Evolutionary conservation across 805 yeast genomes (phyloP).

Genomic region (Maudiozyma turicensis): DNA sequence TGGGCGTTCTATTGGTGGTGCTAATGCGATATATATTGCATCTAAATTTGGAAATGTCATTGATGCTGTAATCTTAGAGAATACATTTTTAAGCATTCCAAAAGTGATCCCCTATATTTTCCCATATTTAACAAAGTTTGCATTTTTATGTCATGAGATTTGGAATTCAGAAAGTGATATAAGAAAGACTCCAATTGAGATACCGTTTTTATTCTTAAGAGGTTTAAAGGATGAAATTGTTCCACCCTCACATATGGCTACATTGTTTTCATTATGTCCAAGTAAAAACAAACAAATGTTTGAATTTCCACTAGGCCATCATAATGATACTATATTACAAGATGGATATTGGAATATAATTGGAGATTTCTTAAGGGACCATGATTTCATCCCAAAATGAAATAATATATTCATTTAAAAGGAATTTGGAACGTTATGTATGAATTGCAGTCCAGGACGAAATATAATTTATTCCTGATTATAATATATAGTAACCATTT

Average conservation of each 20-base stretch:
- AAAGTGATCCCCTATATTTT: conserved; percentile 66
- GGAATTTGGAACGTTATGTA: background rate
- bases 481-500: background rate
- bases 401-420: conserved; percentile 44
- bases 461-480: background rate
- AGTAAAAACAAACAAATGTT: conserved; percentile 43
- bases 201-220: conserved; percentile 63
- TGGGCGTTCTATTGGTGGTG: conserved; percentile 93
- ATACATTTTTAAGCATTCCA: conserved; percentile 70
- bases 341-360: conserved; percentile 70
- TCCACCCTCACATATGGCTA: conserved; percentile 75
- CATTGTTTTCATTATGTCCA: conserved; percentile 43
- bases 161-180: conserved; percentile 75
- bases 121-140: conserved; percentile 50
- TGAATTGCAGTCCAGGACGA: background rate
- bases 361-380: conserved; percentile 41
- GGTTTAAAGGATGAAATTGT: conserved; percentile 82
- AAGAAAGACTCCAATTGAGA: conserved; percentile 36
- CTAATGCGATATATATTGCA: conserved; percentile 79
- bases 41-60: conserved; percentile 42
- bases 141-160: conserved; percentile 58
- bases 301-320: conserved; percentile 52
- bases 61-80: conserved; percentile 68
- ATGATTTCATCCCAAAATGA: conserved; percentile 36
- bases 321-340: conserved; percentile 74